phyloP scores from a whole-genome alignment of 257 asterid genomes.

The Solanum chiquidenum region DNA sequence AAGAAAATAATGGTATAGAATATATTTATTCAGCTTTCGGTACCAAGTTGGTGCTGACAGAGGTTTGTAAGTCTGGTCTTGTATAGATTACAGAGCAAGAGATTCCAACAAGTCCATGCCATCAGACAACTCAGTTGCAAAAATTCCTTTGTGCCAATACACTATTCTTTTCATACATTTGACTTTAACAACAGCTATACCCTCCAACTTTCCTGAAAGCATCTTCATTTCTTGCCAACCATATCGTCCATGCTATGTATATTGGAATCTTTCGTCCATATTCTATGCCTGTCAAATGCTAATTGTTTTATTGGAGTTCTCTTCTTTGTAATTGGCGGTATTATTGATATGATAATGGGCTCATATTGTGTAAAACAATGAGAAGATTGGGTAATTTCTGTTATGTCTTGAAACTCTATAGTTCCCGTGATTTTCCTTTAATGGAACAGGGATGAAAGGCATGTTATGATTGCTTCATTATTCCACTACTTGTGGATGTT shows the following conservation, averaged over 20 bases:
- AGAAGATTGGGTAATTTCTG: background rate
- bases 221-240: background rate
- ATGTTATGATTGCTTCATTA: background rate
- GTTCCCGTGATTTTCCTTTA: background rate
- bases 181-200: constrained; percentile 2
- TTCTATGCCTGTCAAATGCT: background rate
- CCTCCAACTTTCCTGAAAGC: background rate
- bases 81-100: background rate
- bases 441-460: background rate
- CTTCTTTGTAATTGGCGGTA: background rate
- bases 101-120: background rate
- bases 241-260: background rate
- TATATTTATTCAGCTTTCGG: background rate
- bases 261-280: background rate
- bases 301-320: background rate
- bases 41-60: background rate
- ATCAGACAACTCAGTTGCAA: background rate
- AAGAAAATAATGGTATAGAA: background rate
- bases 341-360: background rate
- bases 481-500: background rate
- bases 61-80: background rate
- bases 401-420: background rate
- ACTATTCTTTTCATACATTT: background rate
- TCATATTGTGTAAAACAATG: background rate
- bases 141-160: background rate